Evolutionary conservation across 306 rosid species (phyloP).

Genomic region (Rosa persica): DNA sequence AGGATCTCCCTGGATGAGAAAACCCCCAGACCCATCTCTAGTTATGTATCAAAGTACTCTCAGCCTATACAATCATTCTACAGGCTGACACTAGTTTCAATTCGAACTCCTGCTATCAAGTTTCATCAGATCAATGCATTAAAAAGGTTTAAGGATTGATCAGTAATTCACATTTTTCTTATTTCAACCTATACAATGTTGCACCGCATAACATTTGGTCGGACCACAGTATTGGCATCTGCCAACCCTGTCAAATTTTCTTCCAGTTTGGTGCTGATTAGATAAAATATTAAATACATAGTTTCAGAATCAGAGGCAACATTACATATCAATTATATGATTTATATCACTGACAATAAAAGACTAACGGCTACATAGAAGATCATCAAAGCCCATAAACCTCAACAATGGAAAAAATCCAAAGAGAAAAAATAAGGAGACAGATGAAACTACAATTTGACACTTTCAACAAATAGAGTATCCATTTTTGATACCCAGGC

Average conservation of each 20-base stretch:
- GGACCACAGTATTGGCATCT: neutral
- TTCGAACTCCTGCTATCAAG: neutral
- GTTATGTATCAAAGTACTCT: neutral
- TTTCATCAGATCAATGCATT: neutral
- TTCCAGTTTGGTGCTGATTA: neutral
- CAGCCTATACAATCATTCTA: neutral
- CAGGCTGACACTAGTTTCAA: neutral
- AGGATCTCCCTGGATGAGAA: neutral
- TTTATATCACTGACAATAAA: neutral
- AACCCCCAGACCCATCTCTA: neutral
- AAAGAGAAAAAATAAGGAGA: neutral
- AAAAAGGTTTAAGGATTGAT: neutral
- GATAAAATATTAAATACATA: too few species aligned
- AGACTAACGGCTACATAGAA: neutral
- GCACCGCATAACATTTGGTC: neutral
- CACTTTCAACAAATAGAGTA: neutral
- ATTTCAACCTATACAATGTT: neutral
- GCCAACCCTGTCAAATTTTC: neutral
- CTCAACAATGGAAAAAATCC: neutral
- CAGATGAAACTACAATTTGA: neutral
- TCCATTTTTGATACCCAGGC: neutral
- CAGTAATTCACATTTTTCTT: neutral
- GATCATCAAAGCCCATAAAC: neutral
- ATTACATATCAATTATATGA: too few species aligned
- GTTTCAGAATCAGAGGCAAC: too few species aligned